Conservation (phyloP, 2,329 filamentous ascomycete genomes). For the Curvularia verruculosa region DNA sequence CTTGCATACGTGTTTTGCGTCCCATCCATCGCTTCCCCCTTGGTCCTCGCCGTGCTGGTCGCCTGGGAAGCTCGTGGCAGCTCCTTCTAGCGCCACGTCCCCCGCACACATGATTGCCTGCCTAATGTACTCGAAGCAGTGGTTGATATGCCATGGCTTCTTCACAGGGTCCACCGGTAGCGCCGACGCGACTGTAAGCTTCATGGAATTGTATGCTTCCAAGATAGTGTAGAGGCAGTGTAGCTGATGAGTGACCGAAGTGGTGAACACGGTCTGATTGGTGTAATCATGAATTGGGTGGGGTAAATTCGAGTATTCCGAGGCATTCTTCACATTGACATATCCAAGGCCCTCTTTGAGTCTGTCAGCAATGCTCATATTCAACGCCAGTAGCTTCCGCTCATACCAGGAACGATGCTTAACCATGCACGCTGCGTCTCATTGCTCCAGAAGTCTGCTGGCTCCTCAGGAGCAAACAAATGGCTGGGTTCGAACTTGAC, state of each 20-base stretch:
- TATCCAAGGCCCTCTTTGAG: constrained; percentile 40
- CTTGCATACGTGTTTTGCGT: constrained; percentile 43
- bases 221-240: constrained; percentile 45
- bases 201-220: constrained; percentile 41
- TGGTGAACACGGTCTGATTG: constrained; percentile 40
- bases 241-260: constrained; percentile 43
- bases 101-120: constrained; percentile 45
- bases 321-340: constrained; percentile 33
- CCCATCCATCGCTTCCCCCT: constrained; percentile 46
- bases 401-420: constrained; percentile 39
- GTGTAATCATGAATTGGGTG: constrained; percentile 42
- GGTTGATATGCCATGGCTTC: constrained; percentile 45
- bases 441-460: constrained; percentile 38
- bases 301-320: constrained; percentile 36
- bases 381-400: background rate
- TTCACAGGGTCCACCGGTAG: constrained; percentile 25
- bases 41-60: constrained; percentile 32
- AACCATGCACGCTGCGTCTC: constrained; percentile 42
- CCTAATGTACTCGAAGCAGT: constrained; percentile 45
- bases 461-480: constrained; percentile 38
- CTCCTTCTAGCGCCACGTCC: constrained; percentile 43
- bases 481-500: constrained; percentile 33
- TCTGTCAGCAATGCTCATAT: constrained; percentile 2
- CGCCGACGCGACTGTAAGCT: constrained; percentile 19
- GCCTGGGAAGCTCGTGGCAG: constrained; percentile 40